Base-by-base conservation (phyloP, 2,329 filamentous ascomycete genomes). In the Neopestalotiopsis rosae region DNA sequence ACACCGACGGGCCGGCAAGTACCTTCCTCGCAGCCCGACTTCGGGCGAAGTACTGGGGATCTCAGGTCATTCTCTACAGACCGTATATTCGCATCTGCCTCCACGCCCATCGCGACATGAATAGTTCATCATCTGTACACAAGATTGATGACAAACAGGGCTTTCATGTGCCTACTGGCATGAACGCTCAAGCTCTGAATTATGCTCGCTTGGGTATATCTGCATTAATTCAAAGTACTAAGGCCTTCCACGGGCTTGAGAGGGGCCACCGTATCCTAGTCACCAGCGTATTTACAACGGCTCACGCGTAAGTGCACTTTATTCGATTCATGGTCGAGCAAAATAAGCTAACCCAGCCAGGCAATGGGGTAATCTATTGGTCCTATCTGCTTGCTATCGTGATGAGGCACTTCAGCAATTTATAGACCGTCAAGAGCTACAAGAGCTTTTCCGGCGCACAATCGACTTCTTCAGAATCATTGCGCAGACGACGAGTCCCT, bases 241-340 rank as follows among this genome's bases (percentile, higher is more conserved):
- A 90, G 67, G 94, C 94, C 0, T 97, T 98, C 77, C 86, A 92
- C 71, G 84, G 85, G 1, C 85, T 93, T 32, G 84, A 88, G 17
- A 81, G 83, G n/a, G 81, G 79, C 32, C 82, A 88, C 70, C 89
- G 94, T 38, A 89, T 93, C 9, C 91, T 98, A 65, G 91, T 98
- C 67, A 98, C 95, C n/a, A 98, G 98, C 75, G 91, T 97, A 30
- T 97, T 97, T 81, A 95, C 95, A 66, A 98, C 95, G 20, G 92
- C 94, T 71, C 95, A 98, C 85, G 95, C 95, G 93, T 97, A 92
- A 89, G 94, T 90, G 65, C 13, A 45, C 2, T 49, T 38, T 24
- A 49, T 10, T 9, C n/a, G 20, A 7, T 49, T 14, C 68, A 68
- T 68, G 28, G 14, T 24, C 30, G 56, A 65, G 49, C 52, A 65